Base-by-base conservation (phyloP, 768 basidiomycete genomes). In the Podaxis sp. region DNA sequence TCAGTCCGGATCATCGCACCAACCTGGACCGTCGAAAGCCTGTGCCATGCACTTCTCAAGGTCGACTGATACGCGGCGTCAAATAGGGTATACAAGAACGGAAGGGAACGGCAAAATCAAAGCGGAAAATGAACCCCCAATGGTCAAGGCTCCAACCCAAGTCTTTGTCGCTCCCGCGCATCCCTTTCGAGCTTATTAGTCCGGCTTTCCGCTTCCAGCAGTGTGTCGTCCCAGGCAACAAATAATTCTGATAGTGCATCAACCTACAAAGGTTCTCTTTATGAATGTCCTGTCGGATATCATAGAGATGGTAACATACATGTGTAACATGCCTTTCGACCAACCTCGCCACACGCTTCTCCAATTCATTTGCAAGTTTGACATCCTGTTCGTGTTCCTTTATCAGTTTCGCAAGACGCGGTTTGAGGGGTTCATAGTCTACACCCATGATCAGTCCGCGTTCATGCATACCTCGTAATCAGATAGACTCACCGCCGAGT, bases 161-260 rank as follows among this genome's bases (percentile, higher is more conserved):
- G 74, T 28, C 84, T 83, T 63, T 74, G 77, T 57, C 84, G 79
- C 70, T 90, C 89, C 12, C 78, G 80, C 64, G 78, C 80, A 48
- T 87, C 85, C 60, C 82, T 82, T 69, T 93, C 90, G 58, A 91
- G 68, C 40, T 74, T 78, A 28, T 74, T 74, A 5, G 87, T 73
- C 56, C 83, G 83, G 59, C 83, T 82, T 70, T 93, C 91, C 3
- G 86, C 82, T 50, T 84, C 85, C n/a, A 81, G 79, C 10, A 93
- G 73, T 0, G 87, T 81, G 62, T 93, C 90, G 66, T 94, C 91
- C 92, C 93, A 95, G 13, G 84, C 84, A 6, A 95, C 88, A 64
- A 95, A 94, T 22, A 94, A 77, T 66, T 93, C 91, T 12, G 93
- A 94, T 1, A 94, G 78, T 1, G 86, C 84, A 68, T 93, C 92